Evolutionary conservation across 495 filamentous ascomycete genomes (phyloP).

Genomic region (Talaromyces borbonicus): DNA sequence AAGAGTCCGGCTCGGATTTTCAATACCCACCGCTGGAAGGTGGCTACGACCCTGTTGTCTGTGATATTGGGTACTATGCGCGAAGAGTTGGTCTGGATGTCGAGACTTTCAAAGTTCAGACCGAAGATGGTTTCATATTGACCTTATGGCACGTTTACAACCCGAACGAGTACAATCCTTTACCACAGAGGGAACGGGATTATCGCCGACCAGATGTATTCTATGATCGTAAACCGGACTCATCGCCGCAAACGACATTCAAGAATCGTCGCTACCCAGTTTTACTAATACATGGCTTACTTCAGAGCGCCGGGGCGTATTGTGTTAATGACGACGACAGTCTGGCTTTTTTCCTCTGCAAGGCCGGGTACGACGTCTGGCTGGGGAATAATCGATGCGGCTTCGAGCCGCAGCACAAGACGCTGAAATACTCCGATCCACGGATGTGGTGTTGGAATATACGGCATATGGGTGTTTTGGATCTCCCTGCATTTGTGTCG

Average conservation of each 20-base stretch:
- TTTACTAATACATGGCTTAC: slow-evolving; percentile 76
- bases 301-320: slow-evolving; percentile 82
- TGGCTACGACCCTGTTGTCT: slow-evolving; percentile 65
- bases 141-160: slow-evolving; percentile 85
- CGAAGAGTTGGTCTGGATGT: slow-evolving; percentile 79
- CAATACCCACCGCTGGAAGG: slow-evolving; percentile 66
- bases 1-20: slow-evolving; percentile 23
- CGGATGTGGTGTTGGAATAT: slow-evolving; percentile 99
- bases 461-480: slow-evolving; percentile 82
- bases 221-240: slow-evolving; percentile 9
- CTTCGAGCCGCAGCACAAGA: slow-evolving; percentile 62
- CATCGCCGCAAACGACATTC: too few relatives aligned
- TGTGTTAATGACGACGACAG: slow-evolving; percentile 86
- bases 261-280: slow-evolving; percentile 69
- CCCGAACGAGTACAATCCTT: slow-evolving; percentile 56
- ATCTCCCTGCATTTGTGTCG: slow-evolving; percentile 79
- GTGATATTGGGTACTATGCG: slow-evolving; percentile 81
- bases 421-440: slow-evolving; percentile 63
- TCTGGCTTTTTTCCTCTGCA: slow-evolving; percentile 85
- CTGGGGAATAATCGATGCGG: slow-evolving; percentile 93
- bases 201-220: slow-evolving; percentile 27
- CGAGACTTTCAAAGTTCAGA: slow-evolving; percentile 77
- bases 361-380: slow-evolving; percentile 94
- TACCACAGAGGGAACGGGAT: slow-evolving; percentile 26
- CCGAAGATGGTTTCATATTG: slow-evolving; percentile 91